Evolutionary conservation across 768 basidiomycete genomes (phyloP), one percentile per base, ranked within the genome.

Genomic region (Russula brevipes): DNA sequence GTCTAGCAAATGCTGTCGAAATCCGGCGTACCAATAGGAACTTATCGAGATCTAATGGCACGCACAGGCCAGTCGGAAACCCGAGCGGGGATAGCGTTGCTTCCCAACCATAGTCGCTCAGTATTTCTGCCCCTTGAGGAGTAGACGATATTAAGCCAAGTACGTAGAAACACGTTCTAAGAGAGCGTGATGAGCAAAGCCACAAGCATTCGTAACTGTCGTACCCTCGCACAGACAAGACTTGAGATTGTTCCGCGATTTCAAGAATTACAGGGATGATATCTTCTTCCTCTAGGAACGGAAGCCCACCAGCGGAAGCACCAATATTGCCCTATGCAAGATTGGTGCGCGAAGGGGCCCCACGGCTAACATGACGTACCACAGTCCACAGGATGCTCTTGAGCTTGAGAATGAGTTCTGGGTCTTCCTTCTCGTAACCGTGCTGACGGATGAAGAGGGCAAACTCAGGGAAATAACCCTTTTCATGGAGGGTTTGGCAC

Each of bases 361-460:
- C 24, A 14, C 30, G 64, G 35, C 4, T 24, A 12, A 52, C 4
- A 8, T 19, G 39, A 44, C 58, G 30, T 73, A 98, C 96, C 59
- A 98, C 89, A 5, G 94, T 94, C 97, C 97, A 99, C 0, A 98
- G 78, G 14, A 94, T 89, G 70, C 94, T 96, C 76, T 99, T 98
- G 49, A 99, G 74, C 73, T 91, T 94, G 70, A 88, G 77, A 53
- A 98, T 89, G 41, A 97, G 79, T 45, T 90, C 91, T 12, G 82
- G 74, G 72, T 98, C 96, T 60, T 87, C 84, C 53, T 82, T 84
- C 73, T 98, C 96, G 54, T 88, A 79, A 19, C 87, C 88, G 72
- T 98, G 94, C 62, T 86, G 83, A 30, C 91, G 82, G 57, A 98
- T 91, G 69, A 96, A 91, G 62, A 91, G 86, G 1, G 92, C 87